These are phyloP conservation scores for Pythium dissimile DNA, from an alignment of 352 stramenopile genomes.

Conservation along the genomic window DNA sequence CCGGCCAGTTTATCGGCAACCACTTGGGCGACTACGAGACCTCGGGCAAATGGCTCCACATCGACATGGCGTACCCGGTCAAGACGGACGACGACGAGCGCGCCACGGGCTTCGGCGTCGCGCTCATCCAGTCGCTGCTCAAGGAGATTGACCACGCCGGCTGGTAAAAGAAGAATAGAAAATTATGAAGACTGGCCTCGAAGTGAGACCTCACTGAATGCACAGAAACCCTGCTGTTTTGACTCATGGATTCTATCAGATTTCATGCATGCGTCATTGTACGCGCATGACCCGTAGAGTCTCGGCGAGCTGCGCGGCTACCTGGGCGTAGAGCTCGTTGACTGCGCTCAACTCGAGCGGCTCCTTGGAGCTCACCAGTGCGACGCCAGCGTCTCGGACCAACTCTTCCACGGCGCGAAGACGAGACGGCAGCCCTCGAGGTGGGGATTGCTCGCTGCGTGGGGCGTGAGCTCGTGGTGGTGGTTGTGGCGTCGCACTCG, in stretches of 20 bases:
- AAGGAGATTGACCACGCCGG: conserved; percentile 48
- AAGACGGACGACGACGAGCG: conserved; percentile 68
- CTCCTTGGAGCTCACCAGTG: not conserved
- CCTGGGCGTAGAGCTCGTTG: conserved; percentile 6
- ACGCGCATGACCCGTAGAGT: not conserved
- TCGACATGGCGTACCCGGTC: conserved; percentile 94
- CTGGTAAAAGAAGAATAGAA: conserved; percentile 32
- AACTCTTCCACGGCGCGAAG: not conserved
- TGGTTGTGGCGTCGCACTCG: not conserved
- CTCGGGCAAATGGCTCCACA: conserved; percentile 90
- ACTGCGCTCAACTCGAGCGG: not conserved
- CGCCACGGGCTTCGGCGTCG: conserved; percentile 93
- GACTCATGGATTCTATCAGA: too few relatives aligned
- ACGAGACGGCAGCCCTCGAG: not conserved
- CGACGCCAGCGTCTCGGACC: not conserved
- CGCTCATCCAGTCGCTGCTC: conserved; percentile 76
- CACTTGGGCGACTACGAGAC: conserved; percentile 88
- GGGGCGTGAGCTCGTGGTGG: not conserved
- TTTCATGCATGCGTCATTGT: too few relatives aligned
- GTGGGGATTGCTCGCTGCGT: too few relatives aligned
- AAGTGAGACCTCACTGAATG: not conserved
- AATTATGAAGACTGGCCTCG: too few relatives aligned
- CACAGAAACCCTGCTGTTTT: too few relatives aligned
- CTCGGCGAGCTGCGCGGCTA: conserved; percentile 9
- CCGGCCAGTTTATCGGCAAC: conserved; percentile 94